Evolutionary conservation across 208 protist genomes (phyloP).

Genomic region (Jaenimonas drosophilae): DNA sequence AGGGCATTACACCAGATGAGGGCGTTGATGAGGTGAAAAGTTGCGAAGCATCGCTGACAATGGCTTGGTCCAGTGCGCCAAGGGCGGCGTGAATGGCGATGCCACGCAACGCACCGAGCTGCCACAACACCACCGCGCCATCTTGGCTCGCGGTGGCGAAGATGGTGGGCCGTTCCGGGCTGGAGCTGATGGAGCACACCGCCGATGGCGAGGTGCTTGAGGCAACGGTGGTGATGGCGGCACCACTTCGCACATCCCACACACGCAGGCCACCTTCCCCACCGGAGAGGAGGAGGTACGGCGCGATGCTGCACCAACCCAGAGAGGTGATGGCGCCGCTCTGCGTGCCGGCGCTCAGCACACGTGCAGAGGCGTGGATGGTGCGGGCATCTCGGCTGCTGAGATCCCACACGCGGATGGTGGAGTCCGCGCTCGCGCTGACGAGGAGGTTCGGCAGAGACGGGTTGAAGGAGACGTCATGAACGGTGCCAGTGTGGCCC

Average conservation of each 20-base stretch:
- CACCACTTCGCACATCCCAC: slow-evolving; percentile 80
- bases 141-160: slow-evolving; percentile 87
- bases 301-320: slow-evolving; percentile 14
- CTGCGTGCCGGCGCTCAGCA: background rate
- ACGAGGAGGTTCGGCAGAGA: slow-evolving; percentile 59
- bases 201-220: too few relatives aligned
- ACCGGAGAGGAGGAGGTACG: slow-evolving; percentile 63
- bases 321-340: background rate
- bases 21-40: slow-evolving; percentile 29
- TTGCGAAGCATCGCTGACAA: slow-evolving; percentile 37
- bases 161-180: slow-evolving; percentile 83
- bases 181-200: slow-evolving; percentile 69
- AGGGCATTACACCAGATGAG: slow-evolving; percentile 15
- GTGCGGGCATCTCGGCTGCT: slow-evolving; percentile 46
- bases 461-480: slow-evolving; percentile 69
- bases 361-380: background rate
- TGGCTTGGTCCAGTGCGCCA: slow-evolving; percentile 37
- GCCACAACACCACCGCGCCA: slow-evolving; percentile 82
- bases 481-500: slow-evolving; percentile 73
- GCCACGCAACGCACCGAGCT: slow-evolving; percentile 51
- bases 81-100: slow-evolving; percentile 63
- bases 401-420: slow-evolving; percentile 88
- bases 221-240: slow-evolving; percentile 50
- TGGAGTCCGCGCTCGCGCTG: slow-evolving; percentile 80
- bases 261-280: slow-evolving; percentile 80